Percentiles rank a stretch among this genome's conserved stretches.
phyloP scores from a whole-genome alignment of 495 filamentous ascomycete genomes.

The Penicillium waksmanii region DNA sequence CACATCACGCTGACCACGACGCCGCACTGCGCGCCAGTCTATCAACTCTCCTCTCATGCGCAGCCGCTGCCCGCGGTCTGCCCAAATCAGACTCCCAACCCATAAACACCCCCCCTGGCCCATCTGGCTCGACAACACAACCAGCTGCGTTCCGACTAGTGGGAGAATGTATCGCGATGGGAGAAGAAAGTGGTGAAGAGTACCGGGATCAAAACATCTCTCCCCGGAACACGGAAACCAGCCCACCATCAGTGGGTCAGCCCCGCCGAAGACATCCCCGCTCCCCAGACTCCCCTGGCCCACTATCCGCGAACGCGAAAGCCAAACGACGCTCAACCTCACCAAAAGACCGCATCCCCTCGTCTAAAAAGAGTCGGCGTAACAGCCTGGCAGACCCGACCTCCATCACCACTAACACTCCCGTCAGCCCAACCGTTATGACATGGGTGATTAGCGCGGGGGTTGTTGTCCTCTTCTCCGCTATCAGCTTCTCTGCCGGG shows the following conservation, averaged over 20 bases:
- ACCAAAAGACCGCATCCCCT: slow-evolving; percentile 55
- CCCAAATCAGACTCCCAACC: slow-evolving; percentile 62
- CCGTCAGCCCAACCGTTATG: slow-evolving; percentile 68
- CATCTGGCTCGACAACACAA: slow-evolving; percentile 23
- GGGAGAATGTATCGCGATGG: slow-evolving; percentile 74
- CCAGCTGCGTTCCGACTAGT: slow-evolving; percentile 62
- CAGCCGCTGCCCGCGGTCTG: slow-evolving; percentile 81
- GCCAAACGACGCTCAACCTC: slow-evolving; percentile 55
- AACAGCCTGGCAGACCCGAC: slow-evolving; percentile 34
- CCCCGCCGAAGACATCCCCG: slow-evolving; percentile 28
- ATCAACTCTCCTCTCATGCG: slow-evolving; percentile 92
- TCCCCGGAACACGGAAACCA: slow-evolving; percentile 23
- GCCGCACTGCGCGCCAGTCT: slow-evolving; percentile 89
- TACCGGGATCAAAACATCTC: neutral
- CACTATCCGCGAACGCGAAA: slow-evolving; percentile 41
- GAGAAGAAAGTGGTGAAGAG: slow-evolving; percentile 41
- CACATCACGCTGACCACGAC: slow-evolving; percentile 85
- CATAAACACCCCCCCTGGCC: slow-evolving; percentile 14
- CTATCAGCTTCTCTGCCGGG: slow-evolving; percentile 90
- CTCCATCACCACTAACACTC: neutral
- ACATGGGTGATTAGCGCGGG: slow-evolving; percentile 93
- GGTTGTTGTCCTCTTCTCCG: slow-evolving; percentile 87
- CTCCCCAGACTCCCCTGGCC: slow-evolving; percentile 21
- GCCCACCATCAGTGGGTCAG: slow-evolving; percentile 25
- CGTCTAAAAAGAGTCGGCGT: slow-evolving; percentile 59